Percentiles rank a stretch among this genome's conserved stretches.
Conservation (phyloP, 768 basidiomycete genomes). For the Suillus cothurnatus region DNA sequence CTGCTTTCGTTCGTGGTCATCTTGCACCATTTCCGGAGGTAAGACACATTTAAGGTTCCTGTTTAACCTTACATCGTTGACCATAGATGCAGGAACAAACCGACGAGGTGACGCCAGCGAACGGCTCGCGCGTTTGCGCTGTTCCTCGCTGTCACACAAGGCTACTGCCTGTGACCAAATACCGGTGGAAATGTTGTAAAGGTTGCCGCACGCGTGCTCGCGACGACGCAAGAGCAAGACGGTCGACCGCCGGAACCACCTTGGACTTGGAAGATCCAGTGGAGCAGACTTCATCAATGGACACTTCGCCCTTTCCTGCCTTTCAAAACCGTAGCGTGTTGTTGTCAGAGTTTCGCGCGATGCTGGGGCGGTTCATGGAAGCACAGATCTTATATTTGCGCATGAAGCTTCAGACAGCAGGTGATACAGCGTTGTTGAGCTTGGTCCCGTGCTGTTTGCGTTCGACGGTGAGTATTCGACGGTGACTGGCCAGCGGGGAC, state of each 20-base stretch:
- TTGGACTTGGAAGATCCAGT: slow-evolving; percentile 5
- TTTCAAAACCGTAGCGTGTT: slow-evolving; percentile 24
- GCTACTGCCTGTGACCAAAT: slow-evolving; percentile 39
- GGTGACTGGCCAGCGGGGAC: slow-evolving; percentile 16
- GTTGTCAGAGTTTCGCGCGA: slow-evolving; percentile 17
- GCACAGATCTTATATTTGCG: slow-evolving; percentile 26
- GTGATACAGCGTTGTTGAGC: background rate
- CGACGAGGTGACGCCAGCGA: background rate
- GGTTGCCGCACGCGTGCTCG: slow-evolving; percentile 35
- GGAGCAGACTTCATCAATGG: background rate
- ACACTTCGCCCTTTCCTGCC: slow-evolving; percentile 16
- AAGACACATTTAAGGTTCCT: slow-evolving; percentile 10
- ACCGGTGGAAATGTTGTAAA: slow-evolving; percentile 44
- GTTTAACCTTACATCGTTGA: slow-evolving; percentile 17
- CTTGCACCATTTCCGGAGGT: background rate
- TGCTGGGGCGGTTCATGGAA: slow-evolving; percentile 25
- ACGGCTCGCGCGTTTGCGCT: slow-evolving; percentile 42
- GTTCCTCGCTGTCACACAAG: slow-evolving; percentile 36
- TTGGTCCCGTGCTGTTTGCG: slow-evolving; percentile 17
- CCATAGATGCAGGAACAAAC: background rate
- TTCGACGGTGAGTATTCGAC: slow-evolving; percentile 31
- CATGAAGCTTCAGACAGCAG: slow-evolving; percentile 16
- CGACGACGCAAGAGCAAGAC: slow-evolving; percentile 8
- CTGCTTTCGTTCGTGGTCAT: slow-evolving; percentile 1
- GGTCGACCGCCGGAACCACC: background rate